Percentiles rank a stretch among this genome's conserved stretches.
phyloP scores from a whole-genome alignment of 2,329 filamentous ascomycete genomes.

The Daldinia sp. region DNA sequence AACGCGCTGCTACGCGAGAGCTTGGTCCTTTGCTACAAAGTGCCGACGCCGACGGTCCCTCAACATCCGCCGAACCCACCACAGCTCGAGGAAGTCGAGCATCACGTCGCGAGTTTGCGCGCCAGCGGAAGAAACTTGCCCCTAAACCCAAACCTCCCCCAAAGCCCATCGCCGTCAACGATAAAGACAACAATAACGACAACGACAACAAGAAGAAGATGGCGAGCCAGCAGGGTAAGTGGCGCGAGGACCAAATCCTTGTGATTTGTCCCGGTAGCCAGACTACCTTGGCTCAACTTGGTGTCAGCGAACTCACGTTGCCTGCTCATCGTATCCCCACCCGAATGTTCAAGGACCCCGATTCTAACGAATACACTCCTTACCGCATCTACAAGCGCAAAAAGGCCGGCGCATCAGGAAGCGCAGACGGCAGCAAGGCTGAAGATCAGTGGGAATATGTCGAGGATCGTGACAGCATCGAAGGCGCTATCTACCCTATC shows the following conservation, averaged over 20 bases:
- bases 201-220: too few species aligned
- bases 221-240: slow-evolving; percentile 66
- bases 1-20: slow-evolving; percentile 1
- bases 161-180: too few species aligned
- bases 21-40: slow-evolving; percentile 4
- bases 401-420: slow-evolving; percentile 50
- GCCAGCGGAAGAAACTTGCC: background rate
- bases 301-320: slow-evolving; percentile 88
- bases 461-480: slow-evolving; percentile 86
- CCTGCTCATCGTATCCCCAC: slow-evolving; percentile 87
- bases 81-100: slow-evolving; percentile 34
- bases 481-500: slow-evolving; percentile 91
- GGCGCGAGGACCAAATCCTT: slow-evolving; percentile 71
- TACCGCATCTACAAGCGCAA: slow-evolving; percentile 76
- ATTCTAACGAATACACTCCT: slow-evolving; percentile 78
- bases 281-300: slow-evolving; percentile 89
- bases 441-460: slow-evolving; percentile 76
- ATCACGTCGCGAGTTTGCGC: slow-evolving; percentile 23
- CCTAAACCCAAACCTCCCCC: background rate
- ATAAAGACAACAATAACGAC: too few species aligned
- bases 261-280: slow-evolving; percentile 85
- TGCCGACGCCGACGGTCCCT: background rate
- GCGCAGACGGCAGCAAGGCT: slow-evolving; percentile 53
- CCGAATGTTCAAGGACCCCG: slow-evolving; percentile 90
- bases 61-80: background rate